Evolutionary conservation across 2,329 filamentous ascomycete species (phyloP).

Genomic region (Podosphaera xanthii): DNA sequence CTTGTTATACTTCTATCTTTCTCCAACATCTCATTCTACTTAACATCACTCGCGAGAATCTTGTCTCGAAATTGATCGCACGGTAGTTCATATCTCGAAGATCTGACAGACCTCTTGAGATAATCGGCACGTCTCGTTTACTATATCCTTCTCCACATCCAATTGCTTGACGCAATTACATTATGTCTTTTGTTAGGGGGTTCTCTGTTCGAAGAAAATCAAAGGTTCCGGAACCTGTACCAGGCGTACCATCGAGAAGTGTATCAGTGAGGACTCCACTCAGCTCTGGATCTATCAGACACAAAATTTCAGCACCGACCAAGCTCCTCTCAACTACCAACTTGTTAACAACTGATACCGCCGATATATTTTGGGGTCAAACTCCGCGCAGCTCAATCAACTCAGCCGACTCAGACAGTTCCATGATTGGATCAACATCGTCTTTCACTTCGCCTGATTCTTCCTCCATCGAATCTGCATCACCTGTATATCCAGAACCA

Average conservation of each 20-base stretch:
- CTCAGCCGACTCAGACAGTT: constrained; percentile 48
- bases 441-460: constrained; percentile 23
- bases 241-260: constrained; percentile 9
- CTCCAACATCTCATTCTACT: background rate
- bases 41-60: background rate
- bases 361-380: constrained; percentile 37
- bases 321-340: constrained; percentile 87
- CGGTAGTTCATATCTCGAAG: background rate
- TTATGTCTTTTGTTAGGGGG: constrained; percentile 39
- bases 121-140: background rate
- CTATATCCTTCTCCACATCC: background rate
- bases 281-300: constrained; percentile 15
- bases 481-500: constrained; percentile 28
- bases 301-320: constrained; percentile 70
- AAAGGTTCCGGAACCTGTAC: constrained; percentile 19
- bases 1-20: background rate
- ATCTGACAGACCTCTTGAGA: background rate
- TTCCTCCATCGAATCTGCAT: constrained; percentile 19
- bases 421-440: constrained; percentile 21
- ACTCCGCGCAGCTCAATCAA: constrained; percentile 18
- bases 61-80: background rate
- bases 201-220: constrained; percentile 42
- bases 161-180: background rate
- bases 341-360: constrained; percentile 84
- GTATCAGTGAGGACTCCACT: constrained; percentile 13